These are phyloP conservation scores for Ceratocystis diversiconidia DNA, from an alignment of 2,329 filamentous ascomycete species.

Conservation along the genomic window DNA sequence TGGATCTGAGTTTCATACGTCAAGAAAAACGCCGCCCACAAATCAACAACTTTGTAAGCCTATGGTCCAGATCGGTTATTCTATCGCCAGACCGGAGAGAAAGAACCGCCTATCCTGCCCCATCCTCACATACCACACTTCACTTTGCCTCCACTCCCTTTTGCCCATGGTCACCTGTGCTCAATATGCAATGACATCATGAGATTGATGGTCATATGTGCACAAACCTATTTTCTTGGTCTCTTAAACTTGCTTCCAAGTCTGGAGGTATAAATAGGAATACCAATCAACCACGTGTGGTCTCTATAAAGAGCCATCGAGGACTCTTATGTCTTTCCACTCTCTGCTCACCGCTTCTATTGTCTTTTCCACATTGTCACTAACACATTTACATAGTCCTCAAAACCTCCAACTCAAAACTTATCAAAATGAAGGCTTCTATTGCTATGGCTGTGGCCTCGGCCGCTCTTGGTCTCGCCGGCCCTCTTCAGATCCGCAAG, in stretches of 20 bases:
- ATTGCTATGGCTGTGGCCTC: constrained; percentile 32
- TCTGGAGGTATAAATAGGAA: too few relatives aligned
- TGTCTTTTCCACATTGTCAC: neutral
- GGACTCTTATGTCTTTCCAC: neutral
- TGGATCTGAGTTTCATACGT: constrained; percentile 6
- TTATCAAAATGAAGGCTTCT: constrained; percentile 37
- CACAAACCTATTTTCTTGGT: neutral
- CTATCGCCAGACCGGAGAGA: neutral
- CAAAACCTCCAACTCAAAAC: neutral
- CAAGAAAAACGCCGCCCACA: neutral
- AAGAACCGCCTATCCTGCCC: neutral
- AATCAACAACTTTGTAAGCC: constrained; percentile 2
- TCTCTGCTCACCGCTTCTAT: neutral
- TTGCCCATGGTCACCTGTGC: neutral
- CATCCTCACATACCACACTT: neutral
- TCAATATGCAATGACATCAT: neutral
- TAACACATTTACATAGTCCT: neutral
- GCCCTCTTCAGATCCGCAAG: constrained; percentile 31
- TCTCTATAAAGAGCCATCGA: too few relatives aligned
- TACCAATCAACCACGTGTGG: too few relatives aligned
- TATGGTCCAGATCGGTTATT: neutral
- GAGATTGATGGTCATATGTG: neutral
- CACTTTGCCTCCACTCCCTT: neutral
- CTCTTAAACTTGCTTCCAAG: neutral
- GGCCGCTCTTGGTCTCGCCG: constrained; percentile 33